These are phyloP conservation scores for Phialocephala subalpina DNA, from an alignment of 2,329 filamentous ascomycete genomes.

Conservation along the genomic window DNA sequence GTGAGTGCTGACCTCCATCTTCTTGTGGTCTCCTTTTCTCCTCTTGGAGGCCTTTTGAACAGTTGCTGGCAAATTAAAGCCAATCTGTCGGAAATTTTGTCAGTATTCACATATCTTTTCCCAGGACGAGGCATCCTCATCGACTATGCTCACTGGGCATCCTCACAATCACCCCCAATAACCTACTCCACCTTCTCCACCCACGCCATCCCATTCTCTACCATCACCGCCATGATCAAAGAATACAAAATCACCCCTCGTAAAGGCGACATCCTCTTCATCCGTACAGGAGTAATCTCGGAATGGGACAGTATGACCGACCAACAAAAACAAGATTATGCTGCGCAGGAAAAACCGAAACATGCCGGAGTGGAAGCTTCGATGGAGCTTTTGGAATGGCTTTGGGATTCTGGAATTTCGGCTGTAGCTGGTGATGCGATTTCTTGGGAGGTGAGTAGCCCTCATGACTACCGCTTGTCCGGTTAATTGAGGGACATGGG, in stretches of 20 bases:
- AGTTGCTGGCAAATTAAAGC: too few species aligned
- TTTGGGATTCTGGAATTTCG: conserved; percentile 47
- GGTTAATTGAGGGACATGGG: not conserved
- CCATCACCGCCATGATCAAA: conserved; percentile 49
- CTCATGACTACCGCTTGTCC: not conserved
- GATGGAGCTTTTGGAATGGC: conserved; percentile 46
- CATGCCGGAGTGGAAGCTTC: conserved; percentile 46
- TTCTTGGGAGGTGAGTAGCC: conserved; percentile 46
- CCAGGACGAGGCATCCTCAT: conserved; percentile 59
- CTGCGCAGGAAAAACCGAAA: conserved; percentile 43
- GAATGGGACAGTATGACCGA: conserved; percentile 51
- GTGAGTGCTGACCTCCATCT: conserved; percentile 33
- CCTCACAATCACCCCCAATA: conserved; percentile 39
- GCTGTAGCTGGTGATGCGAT: conserved; percentile 49
- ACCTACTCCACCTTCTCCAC: conserved; percentile 50
- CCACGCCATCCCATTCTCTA: conserved; percentile 48
- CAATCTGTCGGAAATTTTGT: too few species aligned
- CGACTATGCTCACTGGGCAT: conserved; percentile 57
- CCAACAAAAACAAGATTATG: conserved; percentile 39
- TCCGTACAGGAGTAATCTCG: conserved; percentile 51
- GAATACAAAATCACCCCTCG: conserved; percentile 54
- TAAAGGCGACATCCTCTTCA: conserved; percentile 60
- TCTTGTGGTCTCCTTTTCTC: not conserved
- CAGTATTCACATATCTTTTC: too few species aligned
- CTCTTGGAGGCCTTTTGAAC: not conserved